Base-by-base conservation (phyloP, 148 eudicot genomes). In the Cornus kousa region DNA sequence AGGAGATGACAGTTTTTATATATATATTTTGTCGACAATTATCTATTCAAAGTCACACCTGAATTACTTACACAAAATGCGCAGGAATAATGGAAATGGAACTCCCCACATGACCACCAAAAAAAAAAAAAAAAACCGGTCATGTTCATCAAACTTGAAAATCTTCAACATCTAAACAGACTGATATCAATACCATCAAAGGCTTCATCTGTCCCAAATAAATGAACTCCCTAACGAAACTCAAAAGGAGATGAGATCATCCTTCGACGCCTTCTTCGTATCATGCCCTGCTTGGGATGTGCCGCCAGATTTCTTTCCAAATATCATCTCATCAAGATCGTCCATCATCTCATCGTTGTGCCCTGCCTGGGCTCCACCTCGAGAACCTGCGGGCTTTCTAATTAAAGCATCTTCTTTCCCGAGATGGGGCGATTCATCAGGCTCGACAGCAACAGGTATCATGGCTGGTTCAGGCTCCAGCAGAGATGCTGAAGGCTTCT, bases 271-370 rank as follows among this genome's bases (percentile, higher is more conserved):
- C 75, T 93, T 91, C 77, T 89, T 91, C 2, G 88, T 80, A 59
- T 86, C 85, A 48, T 83, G 70, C 17, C 88, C 87, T 5, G 72
- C 79, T 55, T 87, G 88, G 8, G 98, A 87, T 2, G 93, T 77
- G 68, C 89, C 80, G 12, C 91, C 94, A 9, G 85, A 11, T 78
- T 90, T 92, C 68, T 72, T 94, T 62, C 98, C 99, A 60, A 97
- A 97, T 24, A 96, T 94, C 98, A 93, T 96, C 89, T 96, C 98
- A 72, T 93, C 97, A 3, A 96, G 98, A 84, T 96, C 98, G 32
- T 96, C 95, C 98, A 96, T 87, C 98, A 92, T 89, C 8, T 96
- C 98, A 80, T 92, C 94, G 53, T 89, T 89, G 74, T 81, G 82
- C 53, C 87, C 90, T 79, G 86, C 96, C 40, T 80, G 87, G 48